Evolutionary conservation across 805 yeast species (phyloP).

Genomic region (Wickerhamomyces subpelliculosus): DNA sequence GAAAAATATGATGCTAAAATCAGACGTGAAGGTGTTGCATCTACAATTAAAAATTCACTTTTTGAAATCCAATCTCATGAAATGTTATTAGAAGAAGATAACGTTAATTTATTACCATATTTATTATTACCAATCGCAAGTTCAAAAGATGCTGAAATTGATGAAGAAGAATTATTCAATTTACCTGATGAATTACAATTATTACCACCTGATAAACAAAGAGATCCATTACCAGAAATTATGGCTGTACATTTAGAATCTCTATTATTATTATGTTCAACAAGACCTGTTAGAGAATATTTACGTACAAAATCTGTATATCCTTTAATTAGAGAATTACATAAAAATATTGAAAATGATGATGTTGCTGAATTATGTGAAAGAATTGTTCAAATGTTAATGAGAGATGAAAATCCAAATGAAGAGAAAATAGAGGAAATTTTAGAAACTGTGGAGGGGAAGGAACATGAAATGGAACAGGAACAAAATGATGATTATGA

Average conservation of each 20-base stretch:
- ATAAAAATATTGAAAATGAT: conserved; percentile 45
- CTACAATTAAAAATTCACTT: conserved; percentile 83
- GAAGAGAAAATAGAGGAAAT: conserved; percentile 39
- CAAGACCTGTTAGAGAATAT: conserved; percentile 63
- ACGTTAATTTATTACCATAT: conserved; percentile 73
- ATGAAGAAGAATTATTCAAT: conserved; percentile 79
- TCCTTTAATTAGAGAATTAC: conserved; percentile 80
- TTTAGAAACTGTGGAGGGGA: too few relatives aligned
- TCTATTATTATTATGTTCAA: conserved; percentile 70
- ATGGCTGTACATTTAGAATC: conserved; percentile 73
- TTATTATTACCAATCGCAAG: conserved; percentile 75
- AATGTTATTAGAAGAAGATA: conserved; percentile 48
- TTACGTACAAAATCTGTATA: conserved; percentile 80
- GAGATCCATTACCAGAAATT: conserved; percentile 67
- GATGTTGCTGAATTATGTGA: conserved; percentile 67
- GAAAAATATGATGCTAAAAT: conserved; percentile 69
- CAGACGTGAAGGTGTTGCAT: conserved; percentile 88
- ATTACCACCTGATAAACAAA: conserved; percentile 62
- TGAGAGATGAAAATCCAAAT: conserved; percentile 77
- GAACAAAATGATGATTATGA: conserved; percentile 33
- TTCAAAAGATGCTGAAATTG: conserved; percentile 60
- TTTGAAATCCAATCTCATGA: conserved; percentile 72
- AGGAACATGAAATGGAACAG: conserved; percentile 39
- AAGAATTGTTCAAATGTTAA: conserved; percentile 78
- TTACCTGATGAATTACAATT: conserved; percentile 86